Percentiles rank a stretch among this genome's conserved stretches.
Evolutionary conservation across 73 alveolate species (phyloP).

Genomic region (Uronychia setigera): DNA sequence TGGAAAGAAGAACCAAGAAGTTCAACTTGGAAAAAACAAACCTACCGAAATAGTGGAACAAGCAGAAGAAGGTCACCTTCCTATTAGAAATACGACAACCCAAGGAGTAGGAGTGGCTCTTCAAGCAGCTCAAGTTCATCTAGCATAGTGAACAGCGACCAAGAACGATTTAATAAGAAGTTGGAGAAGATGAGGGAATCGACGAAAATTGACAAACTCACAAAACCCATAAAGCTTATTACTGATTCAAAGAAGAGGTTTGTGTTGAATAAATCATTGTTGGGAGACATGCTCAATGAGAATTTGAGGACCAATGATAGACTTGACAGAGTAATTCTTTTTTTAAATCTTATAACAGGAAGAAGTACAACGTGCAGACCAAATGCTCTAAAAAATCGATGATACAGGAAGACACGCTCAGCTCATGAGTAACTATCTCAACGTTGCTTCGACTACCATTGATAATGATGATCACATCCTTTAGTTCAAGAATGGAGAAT

Average conservation of each 20-base stretch:
- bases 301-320: neutral
- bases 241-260: neutral
- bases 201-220: neutral
- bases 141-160: neutral
- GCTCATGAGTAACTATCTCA: neutral
- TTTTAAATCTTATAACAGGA: neutral
- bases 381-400: neutral
- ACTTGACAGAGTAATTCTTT: neutral
- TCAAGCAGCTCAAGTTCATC: neutral
- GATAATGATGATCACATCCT: neutral
- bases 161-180: neutral
- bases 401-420: neutral
- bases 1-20: too few species aligned
- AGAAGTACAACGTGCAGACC: neutral
- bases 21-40: too few species aligned
- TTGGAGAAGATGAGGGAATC: neutral
- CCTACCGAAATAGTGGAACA: too few species aligned
- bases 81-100: neutral
- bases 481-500: neutral
- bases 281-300: constrained; percentile 3
- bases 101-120: neutral
- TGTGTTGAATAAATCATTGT: neutral
- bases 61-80: neutral
- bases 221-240: neutral
- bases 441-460: neutral